These are phyloP conservation scores for Erodium moschatum DNA, from an alignment of 441 rosid species.

Conservation along the genomic window DNA sequence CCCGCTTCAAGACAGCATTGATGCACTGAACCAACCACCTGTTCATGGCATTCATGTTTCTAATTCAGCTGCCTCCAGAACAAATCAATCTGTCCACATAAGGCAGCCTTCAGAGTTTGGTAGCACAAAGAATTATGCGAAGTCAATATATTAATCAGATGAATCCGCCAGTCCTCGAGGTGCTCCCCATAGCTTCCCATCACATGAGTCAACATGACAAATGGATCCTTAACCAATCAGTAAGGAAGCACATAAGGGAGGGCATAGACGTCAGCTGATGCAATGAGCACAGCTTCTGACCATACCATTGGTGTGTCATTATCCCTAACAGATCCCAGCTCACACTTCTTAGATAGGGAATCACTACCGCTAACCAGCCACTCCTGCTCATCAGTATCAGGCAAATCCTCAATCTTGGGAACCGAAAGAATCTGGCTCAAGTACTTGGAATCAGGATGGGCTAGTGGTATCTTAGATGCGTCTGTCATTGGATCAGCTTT, in stretches of 20 bases:
- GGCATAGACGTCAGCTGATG: slow-evolving; percentile 36
- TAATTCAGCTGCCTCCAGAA: background rate
- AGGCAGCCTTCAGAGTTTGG: background rate
- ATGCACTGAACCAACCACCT: background rate
- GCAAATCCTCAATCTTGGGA: slow-evolving; percentile 33
- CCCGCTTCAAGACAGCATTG: background rate
- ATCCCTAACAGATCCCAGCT: slow-evolving; percentile 17
- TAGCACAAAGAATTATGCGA: background rate
- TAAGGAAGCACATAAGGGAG: slow-evolving; percentile 45
- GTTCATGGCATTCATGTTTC: background rate
- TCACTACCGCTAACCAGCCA: slow-evolving; percentile 28
- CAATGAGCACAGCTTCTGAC: slow-evolving; percentile 34
- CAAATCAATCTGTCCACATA: background rate
- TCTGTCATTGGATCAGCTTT: slow-evolving; percentile 25
- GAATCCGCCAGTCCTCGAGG: background rate
- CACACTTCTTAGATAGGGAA: slow-evolving; percentile 17
- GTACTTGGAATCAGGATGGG: slow-evolving; percentile 38
- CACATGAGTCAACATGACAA: background rate
- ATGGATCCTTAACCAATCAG: slow-evolving; percentile 21
- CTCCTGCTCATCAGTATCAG: slow-evolving; percentile 30
- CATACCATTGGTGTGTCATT: slow-evolving; percentile 31
- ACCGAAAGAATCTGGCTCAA: slow-evolving; percentile 30
- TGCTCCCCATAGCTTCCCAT: background rate
- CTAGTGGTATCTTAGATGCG: slow-evolving; percentile 21
- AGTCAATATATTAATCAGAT: background rate